Base-by-base conservation (phyloP, 2,329 filamentous ascomycete genomes). In the Colletotrichum brevisporum region DNA sequence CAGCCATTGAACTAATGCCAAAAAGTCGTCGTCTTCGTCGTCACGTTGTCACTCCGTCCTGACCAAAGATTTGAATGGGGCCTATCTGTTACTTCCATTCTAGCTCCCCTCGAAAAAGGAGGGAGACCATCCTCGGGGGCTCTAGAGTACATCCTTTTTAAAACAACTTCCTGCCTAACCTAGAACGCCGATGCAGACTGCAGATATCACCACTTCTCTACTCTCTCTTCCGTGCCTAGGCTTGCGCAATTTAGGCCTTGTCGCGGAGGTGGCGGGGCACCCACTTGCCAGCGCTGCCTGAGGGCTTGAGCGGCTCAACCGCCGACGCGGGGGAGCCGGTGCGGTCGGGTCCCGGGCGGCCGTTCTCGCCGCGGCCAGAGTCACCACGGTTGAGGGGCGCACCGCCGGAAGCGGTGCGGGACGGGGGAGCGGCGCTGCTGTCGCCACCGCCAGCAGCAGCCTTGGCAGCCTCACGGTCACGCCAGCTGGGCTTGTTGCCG, bases 401-500 rank as follows among this genome's bases (percentile, higher is more conserved):
- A 53, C 80, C 82, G 43, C 83, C 80, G 67, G 77, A 82, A 36
- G 77, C 76, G n/a, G 75, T 67, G 63, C 79, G 74, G 50, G 73
- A 71, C 21, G 78, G 86, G 43, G 86, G 81, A 54, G 80, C 74
- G 55, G 77, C 75, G 79, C 76, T 63, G 43, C 67, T 69, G 43
- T 69, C 67, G 80, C 78, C 59, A 76, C 72, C 75, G n/a, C 76
- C 75, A 15, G 73, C 76, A 10, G 77, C 74, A 43, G 82, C 77
- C 74, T 75, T 85, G 69, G 84, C 82, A 58, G 88, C 89, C 80
- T 94, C 88, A 75, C 91, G 90, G 39, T 94, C 92, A 79, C 92
- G 90, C 92, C 92, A 94, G 75, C 86, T 89, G 63, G 89, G 85
- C 82, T 90, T 91, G 70, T 83, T 80, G 70, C 88, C 87, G 69